Evolutionary conservation across 2,329 filamentous ascomycete genomes (phyloP).

Genomic region (Pyrenophora teres): DNA sequence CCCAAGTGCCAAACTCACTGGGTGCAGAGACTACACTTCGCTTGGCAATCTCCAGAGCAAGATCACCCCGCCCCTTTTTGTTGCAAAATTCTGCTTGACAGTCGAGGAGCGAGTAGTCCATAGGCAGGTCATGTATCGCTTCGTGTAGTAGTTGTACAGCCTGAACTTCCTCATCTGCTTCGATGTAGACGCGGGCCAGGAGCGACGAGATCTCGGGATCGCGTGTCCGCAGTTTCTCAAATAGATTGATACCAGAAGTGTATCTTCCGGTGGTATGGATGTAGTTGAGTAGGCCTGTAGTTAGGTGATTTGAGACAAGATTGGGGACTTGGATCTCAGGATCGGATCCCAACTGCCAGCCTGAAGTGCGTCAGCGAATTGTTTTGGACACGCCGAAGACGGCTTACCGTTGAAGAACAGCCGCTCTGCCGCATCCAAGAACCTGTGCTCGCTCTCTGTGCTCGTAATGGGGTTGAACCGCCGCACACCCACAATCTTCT

Average conservation of each 20-base stretch:
- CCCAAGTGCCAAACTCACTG: constrained; percentile 97
- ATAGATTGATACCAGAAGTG: constrained; percentile 93
- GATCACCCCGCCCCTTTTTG: constrained; percentile 81
- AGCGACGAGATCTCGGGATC: constrained; percentile 95
- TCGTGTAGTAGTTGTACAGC: constrained; percentile 87
- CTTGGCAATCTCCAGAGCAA: constrained; percentile 92
- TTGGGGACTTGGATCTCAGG: constrained; percentile 97
- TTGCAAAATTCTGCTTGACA: constrained; percentile 91
- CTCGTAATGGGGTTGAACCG: constrained; percentile 97
- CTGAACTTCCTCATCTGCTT: constrained; percentile 96
- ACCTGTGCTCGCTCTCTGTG: constrained; percentile 97
- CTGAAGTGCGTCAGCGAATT: constrained; percentile 42
- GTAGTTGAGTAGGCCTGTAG: constrained; percentile 90
- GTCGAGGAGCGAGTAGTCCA: constrained; percentile 97
- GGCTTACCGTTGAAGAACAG: constrained; percentile 84
- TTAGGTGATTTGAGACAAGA: constrained; percentile 93
- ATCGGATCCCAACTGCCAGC: constrained; percentile 94
- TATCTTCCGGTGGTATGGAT: constrained; percentile 95
- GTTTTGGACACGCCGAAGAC: not conserved
- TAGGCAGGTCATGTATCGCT: constrained; percentile 85
- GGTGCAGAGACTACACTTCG: constrained; percentile 92
- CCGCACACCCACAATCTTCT: constrained; percentile 95
- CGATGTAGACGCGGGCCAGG: constrained; percentile 86
- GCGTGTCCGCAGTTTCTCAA: constrained; percentile 89
- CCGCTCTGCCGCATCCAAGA: constrained; percentile 89